Evolutionary conservation across 129 eudicot genomes (phyloP).

Genomic region (Tanacetum coccineum): DNA sequence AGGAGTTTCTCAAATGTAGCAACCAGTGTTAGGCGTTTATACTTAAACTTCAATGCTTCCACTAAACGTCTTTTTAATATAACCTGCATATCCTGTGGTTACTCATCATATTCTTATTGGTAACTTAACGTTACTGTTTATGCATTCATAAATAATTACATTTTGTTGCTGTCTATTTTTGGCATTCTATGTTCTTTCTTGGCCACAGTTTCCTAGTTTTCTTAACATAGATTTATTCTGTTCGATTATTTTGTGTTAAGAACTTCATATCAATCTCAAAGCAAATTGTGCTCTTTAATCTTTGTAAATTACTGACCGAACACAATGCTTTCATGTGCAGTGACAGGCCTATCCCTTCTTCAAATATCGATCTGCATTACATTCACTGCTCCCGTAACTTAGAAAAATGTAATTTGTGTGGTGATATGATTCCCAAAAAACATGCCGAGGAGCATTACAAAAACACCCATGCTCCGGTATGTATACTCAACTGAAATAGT

Average conservation of each 20-base stretch:
- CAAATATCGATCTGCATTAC: conserved; percentile 68
- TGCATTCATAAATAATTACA: too few relatives aligned
- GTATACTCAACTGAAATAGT: neutral
- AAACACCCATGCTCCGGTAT: conserved; percentile 74
- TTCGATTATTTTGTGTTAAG: neutral
- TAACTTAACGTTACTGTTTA: neutral
- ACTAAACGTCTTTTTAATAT: neutral
- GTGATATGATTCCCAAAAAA: conserved; percentile 67
- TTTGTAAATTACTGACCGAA: neutral
- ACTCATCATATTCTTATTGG: neutral
- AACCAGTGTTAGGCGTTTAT: neutral
- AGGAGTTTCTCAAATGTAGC: neutral
- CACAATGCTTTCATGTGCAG: conserved; percentile 32
- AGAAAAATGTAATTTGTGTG: conserved; percentile 71
- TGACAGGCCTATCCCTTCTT: conserved; percentile 63
- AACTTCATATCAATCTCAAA: neutral
- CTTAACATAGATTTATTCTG: neutral
- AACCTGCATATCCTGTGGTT: neutral
- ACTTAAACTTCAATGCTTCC: neutral
- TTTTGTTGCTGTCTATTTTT: neutral
- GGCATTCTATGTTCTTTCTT: too few relatives aligned
- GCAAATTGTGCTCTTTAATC: neutral
- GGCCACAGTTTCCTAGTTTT: neutral
- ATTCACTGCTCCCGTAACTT: conserved; percentile 76
- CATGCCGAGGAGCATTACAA: conserved; percentile 64